These are phyloP conservation scores for Paraphaeosphaeria sporulosa DNA, from an alignment of 2,329 filamentous ascomycete species.

Conservation along the genomic window DNA sequence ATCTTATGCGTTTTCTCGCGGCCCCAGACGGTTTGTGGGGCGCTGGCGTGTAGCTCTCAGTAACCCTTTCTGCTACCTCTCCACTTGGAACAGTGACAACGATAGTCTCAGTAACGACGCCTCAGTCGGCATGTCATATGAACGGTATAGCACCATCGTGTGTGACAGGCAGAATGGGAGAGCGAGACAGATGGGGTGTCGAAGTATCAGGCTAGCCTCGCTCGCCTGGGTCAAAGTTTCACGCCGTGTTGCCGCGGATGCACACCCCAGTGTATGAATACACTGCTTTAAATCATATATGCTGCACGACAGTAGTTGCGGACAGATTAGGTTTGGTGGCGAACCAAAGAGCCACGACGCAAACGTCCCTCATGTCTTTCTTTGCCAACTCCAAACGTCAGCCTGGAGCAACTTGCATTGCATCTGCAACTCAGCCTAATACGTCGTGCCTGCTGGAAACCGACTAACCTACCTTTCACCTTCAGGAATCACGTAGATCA, in stretches of 20 bases:
- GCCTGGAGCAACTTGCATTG: background rate
- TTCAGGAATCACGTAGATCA: no score
- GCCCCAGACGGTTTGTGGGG: background rate
- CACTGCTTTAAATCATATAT: background rate
- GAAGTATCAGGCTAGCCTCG: background rate
- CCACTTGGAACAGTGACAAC: background rate
- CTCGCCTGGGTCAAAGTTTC: background rate
- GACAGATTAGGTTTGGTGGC: background rate
- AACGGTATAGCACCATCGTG: background rate
- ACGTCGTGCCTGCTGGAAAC: no score
- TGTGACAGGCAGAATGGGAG: background rate
- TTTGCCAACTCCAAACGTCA: background rate
- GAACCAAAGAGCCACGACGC: background rate
- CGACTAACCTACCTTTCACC: no score
- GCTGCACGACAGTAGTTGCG: background rate
- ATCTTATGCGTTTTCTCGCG: conserved; percentile 9
- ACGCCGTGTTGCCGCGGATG: background rate
- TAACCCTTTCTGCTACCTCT: background rate
- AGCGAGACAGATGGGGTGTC: background rate
- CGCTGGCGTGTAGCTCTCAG: background rate
- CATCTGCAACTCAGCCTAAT: background rate
- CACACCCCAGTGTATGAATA: background rate
- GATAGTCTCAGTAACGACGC: background rate
- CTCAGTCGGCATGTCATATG: background rate
- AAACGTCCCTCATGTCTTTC: no score